Conservation (phyloP, 2,329 filamentous ascomycete species). For the Bipolaris gigantea region DNA sequence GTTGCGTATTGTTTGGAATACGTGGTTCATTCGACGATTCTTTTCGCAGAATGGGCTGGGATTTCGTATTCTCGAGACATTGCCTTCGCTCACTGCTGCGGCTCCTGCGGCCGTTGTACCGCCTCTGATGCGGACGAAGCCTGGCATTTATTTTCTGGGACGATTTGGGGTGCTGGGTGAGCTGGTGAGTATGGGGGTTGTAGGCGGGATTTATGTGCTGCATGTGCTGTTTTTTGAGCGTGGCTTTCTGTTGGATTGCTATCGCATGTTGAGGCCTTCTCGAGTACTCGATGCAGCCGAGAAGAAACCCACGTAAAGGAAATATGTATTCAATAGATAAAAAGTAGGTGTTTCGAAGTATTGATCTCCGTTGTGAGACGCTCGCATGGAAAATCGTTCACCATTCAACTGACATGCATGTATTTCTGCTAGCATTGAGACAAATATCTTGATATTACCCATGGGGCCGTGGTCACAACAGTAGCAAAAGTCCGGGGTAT, state of each 20-base stretch:
- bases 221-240: conserved; percentile 42
- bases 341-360: background rate
- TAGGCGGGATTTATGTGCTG: conserved; percentile 42
- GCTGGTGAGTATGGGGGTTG: conserved; percentile 41
- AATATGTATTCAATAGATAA: background rate
- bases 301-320: background rate
- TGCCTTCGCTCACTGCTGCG: conserved; percentile 35
- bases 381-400: background rate
- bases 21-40: conserved; percentile 63
- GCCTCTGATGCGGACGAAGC: conserved; percentile 39
- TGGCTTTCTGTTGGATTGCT: conserved; percentile 38
- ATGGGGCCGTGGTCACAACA: no score
- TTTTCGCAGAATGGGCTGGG: conserved; percentile 25
- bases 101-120: conserved; percentile 45
- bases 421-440: no score
- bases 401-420: background rate
- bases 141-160: conserved; percentile 26
- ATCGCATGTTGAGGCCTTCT: conserved; percentile 35
- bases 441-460: no score
- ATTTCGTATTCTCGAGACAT: conserved; percentile 21
- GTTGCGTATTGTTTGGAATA: conserved; percentile 81
- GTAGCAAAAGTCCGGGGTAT: no score
- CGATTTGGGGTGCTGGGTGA: conserved; percentile 49
- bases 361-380: background rate
- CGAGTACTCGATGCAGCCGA: background rate